Base-by-base conservation (phyloP, 2,329 filamentous ascomycete genomes). In the Aspergillus pseudoterreus region DNA sequence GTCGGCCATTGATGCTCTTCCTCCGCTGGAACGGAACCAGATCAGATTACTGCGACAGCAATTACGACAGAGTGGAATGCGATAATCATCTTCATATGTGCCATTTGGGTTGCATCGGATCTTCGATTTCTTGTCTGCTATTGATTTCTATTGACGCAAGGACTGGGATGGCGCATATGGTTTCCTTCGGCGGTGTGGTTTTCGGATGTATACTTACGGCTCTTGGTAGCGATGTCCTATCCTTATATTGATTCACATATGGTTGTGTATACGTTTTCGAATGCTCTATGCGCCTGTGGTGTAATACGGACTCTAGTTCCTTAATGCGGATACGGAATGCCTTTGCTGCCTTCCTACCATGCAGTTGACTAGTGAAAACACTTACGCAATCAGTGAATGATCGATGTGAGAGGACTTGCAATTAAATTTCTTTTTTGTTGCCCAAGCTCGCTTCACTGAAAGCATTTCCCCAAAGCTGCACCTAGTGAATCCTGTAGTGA, bases 1-100 rank as follows among this genome's bases (percentile, higher is more conserved):
- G 63, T 81, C 88, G 52, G 83, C 89, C 51, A 91, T 97, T 60
- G 87, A 92, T 66, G 82, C 84, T 64, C 75, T 96, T 45, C 84
- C 87, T 5, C 87, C 90, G 35, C 81, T 82, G 17, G 86, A 94
- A 64, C 80, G 87, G 49, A 82, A 82, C 54, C 90, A 96, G 70
- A 86, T 97, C 50, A 81, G 96, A 75, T 78, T 85, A 35, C 75
- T 96, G 50, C 80, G 90, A 49, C 84, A 86, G 57, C 79, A 82
- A 50, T 79, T 89, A 61, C 76, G 77, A 63, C 68, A 71, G 49
- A 59, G 69, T 35, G 69, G 59, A 14, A 67, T 71, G 67, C 64
- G 69, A 49, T 71, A 60, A 53, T 49, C 21, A 43, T 21, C 19
- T 17, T 9, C 14, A 38, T 38, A 15, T 38, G 12, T 38, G 35